Evolutionary conservation across 108 stramenopile species (phyloP).

Genomic region (Pelagomonas calceolata): DNA sequence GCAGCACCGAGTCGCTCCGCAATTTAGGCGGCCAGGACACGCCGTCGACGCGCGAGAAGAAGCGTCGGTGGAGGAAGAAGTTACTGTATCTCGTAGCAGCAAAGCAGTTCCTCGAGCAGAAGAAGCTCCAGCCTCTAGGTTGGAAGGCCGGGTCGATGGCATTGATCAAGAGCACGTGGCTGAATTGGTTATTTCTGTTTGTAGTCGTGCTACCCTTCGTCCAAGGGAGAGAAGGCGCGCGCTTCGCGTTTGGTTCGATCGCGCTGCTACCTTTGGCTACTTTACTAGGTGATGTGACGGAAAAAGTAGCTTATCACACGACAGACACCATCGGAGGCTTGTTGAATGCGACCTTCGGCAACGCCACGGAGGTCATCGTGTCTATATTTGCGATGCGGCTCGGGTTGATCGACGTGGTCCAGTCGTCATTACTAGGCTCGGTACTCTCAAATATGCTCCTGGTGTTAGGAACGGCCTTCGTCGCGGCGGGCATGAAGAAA

Average conservation of each 20-base stretch:
- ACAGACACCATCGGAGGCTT: conserved; percentile 86
- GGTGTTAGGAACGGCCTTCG: conserved; percentile 89
- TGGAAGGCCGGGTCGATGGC: too few relatives aligned
- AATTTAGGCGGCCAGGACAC: too few relatives aligned
- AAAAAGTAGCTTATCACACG: conserved; percentile 87
- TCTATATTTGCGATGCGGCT: conserved; percentile 66
- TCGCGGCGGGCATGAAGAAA: conserved; percentile 75
- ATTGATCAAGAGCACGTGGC: too few relatives aligned
- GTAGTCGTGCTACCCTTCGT: conserved; percentile 59
- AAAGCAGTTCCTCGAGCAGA: too few relatives aligned
- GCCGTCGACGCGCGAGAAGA: too few relatives aligned
- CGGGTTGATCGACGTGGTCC: conserved; percentile 68
- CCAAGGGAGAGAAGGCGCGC: conserved; percentile 44
- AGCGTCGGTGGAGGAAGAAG: too few relatives aligned
- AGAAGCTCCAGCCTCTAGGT: too few relatives aligned
- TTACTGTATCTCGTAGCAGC: too few relatives aligned
- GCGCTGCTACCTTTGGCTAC: conserved; percentile 83
- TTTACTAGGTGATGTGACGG: conserved; percentile 87
- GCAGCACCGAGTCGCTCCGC: too few relatives aligned
- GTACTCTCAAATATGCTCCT: conserved; percentile 86
- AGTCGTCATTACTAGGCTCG: conserved; percentile 85
- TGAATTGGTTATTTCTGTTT: conserved; percentile 50
- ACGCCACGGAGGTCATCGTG: conserved; percentile 83
- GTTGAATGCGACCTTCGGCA: conserved; percentile 93
- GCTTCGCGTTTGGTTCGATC: conserved; percentile 80